phyloP scores from a whole-genome alignment of 2,329 filamentous ascomycete genomes.

The Venturia nashicola region DNA sequence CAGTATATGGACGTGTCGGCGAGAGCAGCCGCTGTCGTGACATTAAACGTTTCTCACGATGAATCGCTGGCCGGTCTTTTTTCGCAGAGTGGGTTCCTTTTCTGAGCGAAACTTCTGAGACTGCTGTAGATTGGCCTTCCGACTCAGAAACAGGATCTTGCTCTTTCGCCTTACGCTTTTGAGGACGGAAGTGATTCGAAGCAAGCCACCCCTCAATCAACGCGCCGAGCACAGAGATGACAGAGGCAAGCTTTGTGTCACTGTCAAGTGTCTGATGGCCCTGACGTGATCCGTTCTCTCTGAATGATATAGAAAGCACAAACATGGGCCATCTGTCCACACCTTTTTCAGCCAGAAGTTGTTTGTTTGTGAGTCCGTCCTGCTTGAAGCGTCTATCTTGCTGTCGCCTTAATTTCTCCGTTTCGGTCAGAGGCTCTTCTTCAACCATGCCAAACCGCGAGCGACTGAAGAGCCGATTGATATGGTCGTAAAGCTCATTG shows the following conservation, averaged over 20 bases:
- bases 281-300: background rate
- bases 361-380: constrained; percentile 37
- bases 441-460: constrained; percentile 64
- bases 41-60: background rate
- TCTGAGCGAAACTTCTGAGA: background rate
- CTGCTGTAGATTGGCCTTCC: background rate
- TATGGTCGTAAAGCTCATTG: constrained; percentile 60
- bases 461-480: constrained; percentile 64
- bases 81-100: background rate
- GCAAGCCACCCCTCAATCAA: constrained; percentile 65
- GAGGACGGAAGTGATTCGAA: constrained; percentile 55
- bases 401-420: constrained; percentile 23
- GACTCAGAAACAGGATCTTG: background rate
- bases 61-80: background rate
- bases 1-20: constrained; percentile 4
- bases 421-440: constrained; percentile 24
- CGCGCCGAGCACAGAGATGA: constrained; percentile 53
- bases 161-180: constrained; percentile 16
- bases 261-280: background rate
- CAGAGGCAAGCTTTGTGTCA: constrained; percentile 32
- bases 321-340: constrained; percentile 86
- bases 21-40: background rate
- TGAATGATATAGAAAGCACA: constrained; percentile 52
- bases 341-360: constrained; percentile 43
- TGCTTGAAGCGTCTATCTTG: constrained; percentile 32